phyloP scores from a whole-genome alignment of 495 filamentous ascomycete genomes.

The Aspergillus taichungensis region DNA sequence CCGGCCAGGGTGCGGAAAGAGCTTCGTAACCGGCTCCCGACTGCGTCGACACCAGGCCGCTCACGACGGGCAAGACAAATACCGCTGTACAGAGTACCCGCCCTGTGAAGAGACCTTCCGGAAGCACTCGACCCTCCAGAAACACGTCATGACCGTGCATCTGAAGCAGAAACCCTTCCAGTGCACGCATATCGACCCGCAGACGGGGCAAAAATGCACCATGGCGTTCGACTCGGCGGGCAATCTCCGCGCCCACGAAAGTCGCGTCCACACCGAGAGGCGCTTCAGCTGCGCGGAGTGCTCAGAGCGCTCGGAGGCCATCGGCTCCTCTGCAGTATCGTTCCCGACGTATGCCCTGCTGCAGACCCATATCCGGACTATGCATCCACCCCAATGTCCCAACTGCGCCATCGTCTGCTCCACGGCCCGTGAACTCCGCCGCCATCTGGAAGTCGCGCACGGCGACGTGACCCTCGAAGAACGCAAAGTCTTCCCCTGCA shows the following conservation, averaged over 20 bases:
- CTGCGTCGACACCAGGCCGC: conserved; percentile 58
- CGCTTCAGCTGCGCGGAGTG: conserved; percentile 70
- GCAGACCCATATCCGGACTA: conserved; percentile 58
- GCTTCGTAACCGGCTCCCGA: conserved; percentile 67
- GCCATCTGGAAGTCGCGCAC: conserved; percentile 64
- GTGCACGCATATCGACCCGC: conserved; percentile 51
- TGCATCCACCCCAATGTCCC: conserved; percentile 66
- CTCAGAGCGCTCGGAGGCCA: conserved; percentile 21
- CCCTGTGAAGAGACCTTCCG: conserved; percentile 74
- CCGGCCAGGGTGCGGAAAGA: conserved; percentile 64
- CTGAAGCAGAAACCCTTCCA: conserved; percentile 57
- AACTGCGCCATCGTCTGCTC: conserved; percentile 60
- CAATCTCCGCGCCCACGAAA: conserved; percentile 61
- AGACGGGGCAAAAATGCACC: conserved; percentile 50
- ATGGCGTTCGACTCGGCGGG: conserved; percentile 62
- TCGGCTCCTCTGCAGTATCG: conserved; percentile 23
- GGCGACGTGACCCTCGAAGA: conserved; percentile 51
- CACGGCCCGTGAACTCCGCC: conserved; percentile 50
- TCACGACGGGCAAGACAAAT: conserved; percentile 60
- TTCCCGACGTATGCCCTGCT: conserved; percentile 66
- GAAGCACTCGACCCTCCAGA: conserved; percentile 78
- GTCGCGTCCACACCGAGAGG: conserved; percentile 55
- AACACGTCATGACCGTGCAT: conserved; percentile 69
- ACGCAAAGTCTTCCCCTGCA: conserved; percentile 55
- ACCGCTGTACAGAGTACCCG: conserved; percentile 62